Evolutionary conservation across 257 asterid genomes (phyloP), one percentile per base, ranked within the genome.

Genomic region (Oldenlandia corymbosa): DNA sequence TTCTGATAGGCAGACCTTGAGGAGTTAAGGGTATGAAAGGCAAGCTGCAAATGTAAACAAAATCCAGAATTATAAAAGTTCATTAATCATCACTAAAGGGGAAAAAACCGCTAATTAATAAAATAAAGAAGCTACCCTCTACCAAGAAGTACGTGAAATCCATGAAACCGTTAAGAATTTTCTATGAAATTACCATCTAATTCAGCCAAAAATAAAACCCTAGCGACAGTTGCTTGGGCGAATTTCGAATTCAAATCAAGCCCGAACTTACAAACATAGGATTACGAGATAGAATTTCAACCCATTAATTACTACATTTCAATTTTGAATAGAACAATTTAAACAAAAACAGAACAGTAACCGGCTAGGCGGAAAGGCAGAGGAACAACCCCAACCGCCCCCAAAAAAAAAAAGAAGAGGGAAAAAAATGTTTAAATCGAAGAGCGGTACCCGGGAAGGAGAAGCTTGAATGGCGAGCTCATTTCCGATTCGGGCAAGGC

Each of bases 401-500:
- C 5, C 6, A 47, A 57, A 45, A 52, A 41, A 41, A 31, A 28
- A 31, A 21, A 49, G 60, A 7, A 9, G 32, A 37, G 17, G 50
- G 17, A 3, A 23, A 7, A 63, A 41, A 62, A 14, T 30, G 61
- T 1, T 23, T 16, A 20, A 5, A 18, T 47, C 2, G 13, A 14
- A 54, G 11, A 11, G 43, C 17, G 45, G 51, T 57, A 87, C 98
- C 97, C 75, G 89, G 43, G 98, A 71, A 70, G 93, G 71, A 66
- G 91, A 80, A 16, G 93, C 83, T 75, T 85, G 93, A 66, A 92
- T 73, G 64, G 84, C 92, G 60, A 92, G 85, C 72, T 92, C 98
- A 76, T 80, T 84, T 76, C 95, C 98, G 71, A 92, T 72, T 66
- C 98, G 97, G 18, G 98, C 95, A 62, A 92, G 95, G 80, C 93